Conservation (phyloP, 257 asterid species). For the Jacaranda mimosifolia region DNA sequence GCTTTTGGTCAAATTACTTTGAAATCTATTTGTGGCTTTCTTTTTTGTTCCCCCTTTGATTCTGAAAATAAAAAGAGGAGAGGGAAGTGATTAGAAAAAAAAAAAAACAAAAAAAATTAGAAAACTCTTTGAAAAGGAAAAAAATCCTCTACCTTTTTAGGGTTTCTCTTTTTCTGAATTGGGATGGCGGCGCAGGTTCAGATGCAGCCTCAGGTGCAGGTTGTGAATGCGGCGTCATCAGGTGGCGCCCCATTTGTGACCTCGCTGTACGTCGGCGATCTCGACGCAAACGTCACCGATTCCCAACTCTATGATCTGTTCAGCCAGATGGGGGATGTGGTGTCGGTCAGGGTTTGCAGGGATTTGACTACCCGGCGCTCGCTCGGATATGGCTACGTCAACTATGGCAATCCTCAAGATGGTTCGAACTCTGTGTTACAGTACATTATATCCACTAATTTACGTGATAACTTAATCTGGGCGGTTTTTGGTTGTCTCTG, state of each 20-base stretch:
- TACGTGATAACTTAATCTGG: background rate
- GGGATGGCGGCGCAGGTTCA: slow-evolving; percentile 88
- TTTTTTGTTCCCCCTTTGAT: slow-evolving; percentile 22
- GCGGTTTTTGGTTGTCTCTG: background rate
- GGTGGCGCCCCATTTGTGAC: slow-evolving; percentile 73
- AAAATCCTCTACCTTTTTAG: slow-evolving; percentile 8
- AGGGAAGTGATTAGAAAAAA: slow-evolving; percentile 68
- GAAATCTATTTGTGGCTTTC: slow-evolving; percentile 24
- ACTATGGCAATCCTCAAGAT: slow-evolving; percentile 76
- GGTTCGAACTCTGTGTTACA: slow-evolving; percentile 51
- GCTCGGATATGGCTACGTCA: slow-evolving; percentile 95
- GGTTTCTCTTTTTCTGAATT: background rate
- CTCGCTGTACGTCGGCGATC: slow-evolving; percentile 92
- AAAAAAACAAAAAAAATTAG: slow-evolving; percentile 45
- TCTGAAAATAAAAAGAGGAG: slow-evolving; percentile 81
- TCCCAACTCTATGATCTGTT: slow-evolving; percentile 90
- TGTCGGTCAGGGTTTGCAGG: slow-evolving; percentile 93
- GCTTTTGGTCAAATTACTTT: slow-evolving; percentile 33
- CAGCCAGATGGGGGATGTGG: slow-evolving; percentile 86
- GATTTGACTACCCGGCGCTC: slow-evolving; percentile 77
- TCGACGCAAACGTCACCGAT: slow-evolving; percentile 78
- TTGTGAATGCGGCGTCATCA: slow-evolving; percentile 48
- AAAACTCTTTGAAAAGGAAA: slow-evolving; percentile 43
- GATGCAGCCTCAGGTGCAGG: slow-evolving; percentile 70
- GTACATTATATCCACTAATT: background rate